phyloP scores from a whole-genome alignment of 2,329 filamentous ascomycete genomes.

The Ilyonectria robusta region DNA sequence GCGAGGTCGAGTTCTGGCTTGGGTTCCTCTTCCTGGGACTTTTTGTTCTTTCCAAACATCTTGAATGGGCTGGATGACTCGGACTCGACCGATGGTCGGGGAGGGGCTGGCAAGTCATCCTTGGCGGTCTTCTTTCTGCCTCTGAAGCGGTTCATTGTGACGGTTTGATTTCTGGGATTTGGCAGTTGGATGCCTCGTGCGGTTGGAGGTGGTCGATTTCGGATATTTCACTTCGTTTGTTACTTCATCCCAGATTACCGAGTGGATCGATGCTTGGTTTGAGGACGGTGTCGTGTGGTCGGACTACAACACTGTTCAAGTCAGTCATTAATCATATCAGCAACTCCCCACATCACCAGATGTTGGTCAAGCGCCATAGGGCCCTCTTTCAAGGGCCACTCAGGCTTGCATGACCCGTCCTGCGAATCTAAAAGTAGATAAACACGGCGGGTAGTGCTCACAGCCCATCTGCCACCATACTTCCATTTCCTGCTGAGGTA shows the following conservation, averaged over 20 bases:
- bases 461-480: background rate
- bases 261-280: background rate
- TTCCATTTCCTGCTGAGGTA: background rate
- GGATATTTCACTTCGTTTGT: conserved; percentile 26
- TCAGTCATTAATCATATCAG: background rate
- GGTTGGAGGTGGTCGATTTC: conserved; percentile 14
- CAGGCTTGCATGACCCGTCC: background rate
- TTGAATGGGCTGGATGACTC: conserved; percentile 68
- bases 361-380: background rate
- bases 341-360: background rate
- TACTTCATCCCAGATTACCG: conserved; percentile 41
- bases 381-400: background rate
- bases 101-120: conserved; percentile 64
- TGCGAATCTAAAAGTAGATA: background rate
- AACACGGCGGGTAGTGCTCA: background rate
- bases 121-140: conserved; percentile 78
- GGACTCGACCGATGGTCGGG: conserved; percentile 68
- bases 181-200: background rate
- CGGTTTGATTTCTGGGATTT: conserved; percentile 8
- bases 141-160: conserved; percentile 82
- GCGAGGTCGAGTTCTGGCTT: conserved; percentile 81
- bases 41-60: conserved; percentile 70
- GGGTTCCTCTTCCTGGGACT: conserved; percentile 67
- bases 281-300: background rate
- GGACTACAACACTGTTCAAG: background rate